Base-by-base conservation (phyloP, 1,139 yeast species). In the Protomyces arabidopsidicola region DNA sequence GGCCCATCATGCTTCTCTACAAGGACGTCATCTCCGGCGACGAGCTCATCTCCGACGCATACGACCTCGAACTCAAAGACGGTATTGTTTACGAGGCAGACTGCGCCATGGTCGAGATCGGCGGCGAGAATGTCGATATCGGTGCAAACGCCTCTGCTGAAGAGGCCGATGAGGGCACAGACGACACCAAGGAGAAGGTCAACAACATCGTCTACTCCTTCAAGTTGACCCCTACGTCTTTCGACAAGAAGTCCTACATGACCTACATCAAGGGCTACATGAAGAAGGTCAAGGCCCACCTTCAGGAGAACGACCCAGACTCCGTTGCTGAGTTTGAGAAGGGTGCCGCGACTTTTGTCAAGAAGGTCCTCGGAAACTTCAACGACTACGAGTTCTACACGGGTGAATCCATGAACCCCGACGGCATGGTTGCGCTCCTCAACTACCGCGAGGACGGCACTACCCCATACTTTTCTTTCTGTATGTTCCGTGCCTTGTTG, bases 61-160 rank as follows among this genome's bases (percentile, higher is more conserved):
- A 90, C 84, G 96, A 88, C 79, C 77, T 84, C 77, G 87, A 82
- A 77, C 81, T 80, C 77, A 97, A 93, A 71, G 96, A 88, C 75
- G 89, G 84, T 71, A 97, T 84, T 74, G 89, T 91, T 78, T 89
- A 83, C 84, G 99, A 93, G 84, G 98, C 96, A 71, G 90, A 93
- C 85, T 90, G 98, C 82, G 81, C 84, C 75, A 86, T 90, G 93
- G 85, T 93, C 80, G 86, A 81, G 75, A 88, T 91, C 74, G 86
- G 84, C 78, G 80, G 80, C 66, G 89, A 89, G 77, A 91, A 91
- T 77, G 85, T 93, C 73, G 98, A 93, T 79, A 93, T 93, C 79
- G 98, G 98, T 82, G 98, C 96, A 75, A 93, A 95, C 87, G 97
- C 99, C 77, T 90, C 97, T 74, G 97, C 98, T 73, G 99, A 93